Percentiles rank a stretch among this genome's conserved stretches.
These are phyloP conservation scores for Candida khao-thaluensis DNA, from an alignment of 805 yeast genomes.

Conservation along the genomic window DNA sequence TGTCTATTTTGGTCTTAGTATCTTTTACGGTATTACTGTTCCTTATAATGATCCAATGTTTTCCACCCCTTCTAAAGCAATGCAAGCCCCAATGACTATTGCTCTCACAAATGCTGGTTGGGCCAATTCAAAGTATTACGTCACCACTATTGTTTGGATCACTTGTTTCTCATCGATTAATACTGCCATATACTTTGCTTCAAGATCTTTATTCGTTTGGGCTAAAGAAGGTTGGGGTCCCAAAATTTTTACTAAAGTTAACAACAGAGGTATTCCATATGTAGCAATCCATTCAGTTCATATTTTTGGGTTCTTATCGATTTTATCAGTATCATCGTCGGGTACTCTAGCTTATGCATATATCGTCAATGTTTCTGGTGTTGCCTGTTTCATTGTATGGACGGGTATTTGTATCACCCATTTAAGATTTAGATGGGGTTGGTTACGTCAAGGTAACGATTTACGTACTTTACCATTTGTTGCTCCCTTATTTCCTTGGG, in stretches of 20 bases:
- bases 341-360: conserved; percentile 20
- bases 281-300: conserved; percentile 23
- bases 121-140: conserved; percentile 31
- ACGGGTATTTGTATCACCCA: conserved; percentile 21
- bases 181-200: conserved; percentile 26
- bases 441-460: conserved; percentile 18
- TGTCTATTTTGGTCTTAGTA: conserved; percentile 28
- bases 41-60: conserved; percentile 29
- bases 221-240: conserved; percentile 42
- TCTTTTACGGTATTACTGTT: conserved; percentile 33
- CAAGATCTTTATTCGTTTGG: conserved; percentile 34
- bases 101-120: conserved; percentile 36
- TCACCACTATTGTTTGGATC: conserved; percentile 39
- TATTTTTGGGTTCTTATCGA: conserved; percentile 19
- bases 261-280: conserved; percentile 33
- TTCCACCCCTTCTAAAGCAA: conserved; percentile 20
- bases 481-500: conserved; percentile 20
- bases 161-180: conserved; percentile 43
- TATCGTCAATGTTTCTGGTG: conserved; percentile 21
- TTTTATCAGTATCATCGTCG: conserved; percentile 18
- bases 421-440: conserved; percentile 21
- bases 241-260: conserved; percentile 28
- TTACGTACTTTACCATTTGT: conserved; percentile 17
- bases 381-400: conserved; percentile 24
- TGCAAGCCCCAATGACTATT: conserved; percentile 39